Evolutionary conservation across 345 rosid species (phyloP), one percentile per base, ranked within the genome.

Genomic region (Corchorus olitorius): DNA sequence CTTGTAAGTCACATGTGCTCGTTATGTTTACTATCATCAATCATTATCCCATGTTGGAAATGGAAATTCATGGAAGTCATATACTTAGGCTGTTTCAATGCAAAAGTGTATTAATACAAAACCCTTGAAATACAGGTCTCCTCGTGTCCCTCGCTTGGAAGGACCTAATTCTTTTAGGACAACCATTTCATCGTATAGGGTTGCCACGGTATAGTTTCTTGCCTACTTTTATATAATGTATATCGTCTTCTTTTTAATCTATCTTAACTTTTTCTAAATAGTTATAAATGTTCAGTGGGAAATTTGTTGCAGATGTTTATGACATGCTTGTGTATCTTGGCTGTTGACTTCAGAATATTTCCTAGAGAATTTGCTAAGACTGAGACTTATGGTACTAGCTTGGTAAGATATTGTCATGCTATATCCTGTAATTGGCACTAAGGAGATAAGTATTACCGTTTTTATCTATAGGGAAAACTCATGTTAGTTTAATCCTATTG

Each of bases 311-410:
- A 93, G 98, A 91, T 93, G 94, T 49, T 92, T 22, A 73, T 88
- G 20, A 90, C 99, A 55, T 92, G 93, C 83, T 81, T 96, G 83
- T 88, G 93, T 72, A 96, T 96, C 78, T 89, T 96, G 85, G 98
- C 93, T 74, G 99, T 93, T 72, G 99, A 96, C 70, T 93, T 96
- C 79, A 88, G 77, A 80, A 87, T 93, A 83, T 96, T 86, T 84
- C 98, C 99, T 1, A 86, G 98, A 82, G 87, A 86, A 87, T 85
- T 89, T 19, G 98, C 97, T 46, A 93, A 96, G 87, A 90, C 94
- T 13, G 97, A 92, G 86, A 91, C 90, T 46, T 93, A 89, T 39
- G 98, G 94, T 45, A 87, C 91, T 78, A 72, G 99, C 83, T 80
- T 93, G 97, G 98, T 93, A 86, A 80, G 89, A 65, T 66, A 53